phyloP scores from a whole-genome alignment of 2,329 filamentous ascomycete species.

The Beauveria scarabaeidicola region DNA sequence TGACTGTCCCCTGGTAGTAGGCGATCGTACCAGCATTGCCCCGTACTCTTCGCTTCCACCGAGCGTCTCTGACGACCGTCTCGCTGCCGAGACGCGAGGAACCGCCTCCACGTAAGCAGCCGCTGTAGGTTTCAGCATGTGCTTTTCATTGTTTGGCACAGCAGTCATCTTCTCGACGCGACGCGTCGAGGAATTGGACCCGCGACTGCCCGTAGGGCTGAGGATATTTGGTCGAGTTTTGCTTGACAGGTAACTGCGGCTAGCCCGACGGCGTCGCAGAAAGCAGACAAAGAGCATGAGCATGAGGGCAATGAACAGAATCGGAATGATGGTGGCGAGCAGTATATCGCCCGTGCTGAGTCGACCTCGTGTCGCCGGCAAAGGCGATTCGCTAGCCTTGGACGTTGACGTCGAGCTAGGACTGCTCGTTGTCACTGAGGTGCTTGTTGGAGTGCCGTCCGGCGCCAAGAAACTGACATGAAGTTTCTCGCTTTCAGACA shows the following conservation, averaged over 20 bases:
- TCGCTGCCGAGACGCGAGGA: slow-evolving; percentile 17
- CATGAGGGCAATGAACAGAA: slow-evolving; percentile 27
- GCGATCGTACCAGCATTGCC: slow-evolving; percentile 5
- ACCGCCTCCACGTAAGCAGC: slow-evolving; percentile 18
- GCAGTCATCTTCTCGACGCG: slow-evolving; percentile 16
- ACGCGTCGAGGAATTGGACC: slow-evolving; percentile 18
- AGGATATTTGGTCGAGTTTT: slow-evolving; percentile 26
- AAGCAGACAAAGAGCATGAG: slow-evolving; percentile 27
- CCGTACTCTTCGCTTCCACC: slow-evolving; percentile 13
- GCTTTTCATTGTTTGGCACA: slow-evolving; percentile 12
- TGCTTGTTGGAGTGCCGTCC: slow-evolving; percentile 19
- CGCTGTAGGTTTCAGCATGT: slow-evolving; percentile 15
- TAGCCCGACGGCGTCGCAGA: slow-evolving; percentile 23
- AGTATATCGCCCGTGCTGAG: slow-evolving; percentile 28
- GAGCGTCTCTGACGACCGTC: slow-evolving; percentile 21
- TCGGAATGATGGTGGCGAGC: slow-evolving; percentile 36
- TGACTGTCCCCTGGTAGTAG: neutral
- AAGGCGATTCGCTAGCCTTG: slow-evolving; percentile 16
- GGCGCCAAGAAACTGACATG: slow-evolving; percentile 26
- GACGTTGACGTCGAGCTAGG: slow-evolving; percentile 19
- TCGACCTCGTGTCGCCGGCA: slow-evolving; percentile 15
- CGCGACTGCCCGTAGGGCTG: slow-evolving; percentile 22
- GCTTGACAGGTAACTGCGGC: slow-evolving; percentile 21
- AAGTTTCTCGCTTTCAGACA: slow-evolving; percentile 30
- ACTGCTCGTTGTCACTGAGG: slow-evolving; percentile 14